A percentile compares a stretch with the other conserved stretches of the same genome.
Evolutionary conservation across 768 basidiomycete genomes (phyloP).

Genomic region (Phlegmacium glaucopus): DNA sequence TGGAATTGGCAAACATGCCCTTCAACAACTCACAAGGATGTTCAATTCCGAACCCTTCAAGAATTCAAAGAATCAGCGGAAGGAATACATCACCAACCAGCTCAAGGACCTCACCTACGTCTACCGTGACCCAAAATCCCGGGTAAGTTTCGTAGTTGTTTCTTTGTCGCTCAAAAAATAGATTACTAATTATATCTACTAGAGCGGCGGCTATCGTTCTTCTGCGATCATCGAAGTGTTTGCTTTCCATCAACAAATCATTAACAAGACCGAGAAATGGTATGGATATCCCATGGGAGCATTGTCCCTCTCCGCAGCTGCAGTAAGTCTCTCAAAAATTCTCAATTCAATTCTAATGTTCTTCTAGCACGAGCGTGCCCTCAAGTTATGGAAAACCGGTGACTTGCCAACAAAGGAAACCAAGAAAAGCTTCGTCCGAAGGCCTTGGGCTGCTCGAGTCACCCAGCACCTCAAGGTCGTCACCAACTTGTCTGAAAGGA

Average conservation of each 20-base stretch:
- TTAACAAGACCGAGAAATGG: background rate
- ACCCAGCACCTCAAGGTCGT: background rate
- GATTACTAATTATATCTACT: too few species aligned
- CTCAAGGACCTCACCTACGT: background rate
- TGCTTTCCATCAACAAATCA: background rate
- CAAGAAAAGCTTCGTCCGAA: background rate
- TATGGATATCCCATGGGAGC: background rate
- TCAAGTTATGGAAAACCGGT: background rate
- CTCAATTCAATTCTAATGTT: background rate
- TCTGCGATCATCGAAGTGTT: background rate
- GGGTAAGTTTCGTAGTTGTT: background rate
- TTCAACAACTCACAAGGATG: background rate
- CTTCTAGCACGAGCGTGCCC: background rate
- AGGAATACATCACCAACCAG: background rate
- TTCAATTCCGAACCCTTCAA: background rate
- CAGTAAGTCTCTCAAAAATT: background rate
- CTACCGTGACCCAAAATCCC: background rate
- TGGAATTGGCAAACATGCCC: background rate
- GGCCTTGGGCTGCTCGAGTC: background rate
- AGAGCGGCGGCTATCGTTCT: background rate
- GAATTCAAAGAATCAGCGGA: background rate
- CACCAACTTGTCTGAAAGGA: background rate
- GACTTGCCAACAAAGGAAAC: background rate
- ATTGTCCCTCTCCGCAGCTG: background rate
- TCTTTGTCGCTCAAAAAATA: too few species aligned